A percentile compares a stretch with the other conserved stretches of the same genome.
phyloP scores from a whole-genome alignment of 78 protist genomes.

The Dictyostelium firmibasis region DNA sequence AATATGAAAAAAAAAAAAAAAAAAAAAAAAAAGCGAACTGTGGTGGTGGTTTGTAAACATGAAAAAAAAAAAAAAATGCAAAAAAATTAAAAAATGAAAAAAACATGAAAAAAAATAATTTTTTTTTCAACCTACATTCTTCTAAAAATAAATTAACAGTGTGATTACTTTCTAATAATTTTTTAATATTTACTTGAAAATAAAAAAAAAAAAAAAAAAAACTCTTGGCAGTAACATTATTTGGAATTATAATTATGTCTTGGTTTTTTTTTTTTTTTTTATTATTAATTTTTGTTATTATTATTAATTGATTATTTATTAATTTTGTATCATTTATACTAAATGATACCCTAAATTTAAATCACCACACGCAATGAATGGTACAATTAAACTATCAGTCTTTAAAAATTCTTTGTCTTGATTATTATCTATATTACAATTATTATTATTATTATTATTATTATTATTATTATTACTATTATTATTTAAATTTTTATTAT shows the following conservation, averaged over 20 bases:
- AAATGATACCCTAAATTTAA: constrained; percentile 22
- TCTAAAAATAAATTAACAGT: background rate
- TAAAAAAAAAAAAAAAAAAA: background rate
- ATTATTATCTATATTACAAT: background rate
- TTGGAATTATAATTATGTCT: no score
- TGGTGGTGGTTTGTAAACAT: no score
- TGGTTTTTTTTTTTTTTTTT: background rate
- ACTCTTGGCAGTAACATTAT: no score
- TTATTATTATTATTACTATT: no score
- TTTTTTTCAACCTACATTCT: no score
- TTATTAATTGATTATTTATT: background rate
- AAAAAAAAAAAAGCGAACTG: no score
- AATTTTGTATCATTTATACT: background rate
- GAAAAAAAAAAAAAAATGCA: no score
- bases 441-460: background rate
- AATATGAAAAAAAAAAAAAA: no score
- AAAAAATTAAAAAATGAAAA: background rate
- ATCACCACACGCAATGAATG: constrained; percentile 73
- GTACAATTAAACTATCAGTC: constrained; percentile 15
- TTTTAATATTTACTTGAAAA: no score
- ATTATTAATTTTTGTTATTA: background rate
- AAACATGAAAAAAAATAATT: background rate
- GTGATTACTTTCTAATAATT: no score
- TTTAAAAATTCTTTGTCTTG: background rate
- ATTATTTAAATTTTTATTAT: constrained; percentile 19